A percentile compares a stretch with the other conserved stretches of the same genome.
phyloP scores from a whole-genome alignment of 2,329 filamentous ascomycete genomes.

The Fusarium robinianum region DNA sequence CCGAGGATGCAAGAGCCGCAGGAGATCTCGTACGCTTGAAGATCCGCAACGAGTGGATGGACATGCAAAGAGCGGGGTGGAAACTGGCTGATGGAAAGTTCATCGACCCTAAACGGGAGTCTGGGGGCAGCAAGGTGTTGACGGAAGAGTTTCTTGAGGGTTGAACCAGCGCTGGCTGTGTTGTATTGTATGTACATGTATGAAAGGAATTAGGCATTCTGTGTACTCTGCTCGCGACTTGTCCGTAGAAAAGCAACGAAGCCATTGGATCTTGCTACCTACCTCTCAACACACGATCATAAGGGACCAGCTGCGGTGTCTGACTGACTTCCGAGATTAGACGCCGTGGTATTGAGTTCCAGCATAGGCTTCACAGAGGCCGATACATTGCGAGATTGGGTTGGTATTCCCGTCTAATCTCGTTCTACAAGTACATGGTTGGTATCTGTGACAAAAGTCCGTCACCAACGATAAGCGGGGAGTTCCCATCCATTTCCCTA shows the following conservation, averaged over 20 bases:
- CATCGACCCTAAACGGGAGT: conserved; percentile 42
- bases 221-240: too few species aligned
- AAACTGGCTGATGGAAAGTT: conserved; percentile 55
- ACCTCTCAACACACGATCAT: too few species aligned
- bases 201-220: too few species aligned
- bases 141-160: conserved; percentile 48
- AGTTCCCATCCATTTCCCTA: conserved; percentile 36
- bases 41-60: conserved; percentile 71
- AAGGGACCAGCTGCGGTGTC: too few species aligned
- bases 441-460: conserved; percentile 34
- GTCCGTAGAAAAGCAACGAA: too few species aligned
- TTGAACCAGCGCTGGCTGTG: too few species aligned
- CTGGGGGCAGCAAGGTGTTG: conserved; percentile 33
- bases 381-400: conserved; percentile 33
- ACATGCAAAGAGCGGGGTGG: conserved; percentile 71
- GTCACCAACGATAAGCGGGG: conserved; percentile 43
- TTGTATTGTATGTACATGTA: too few species aligned
- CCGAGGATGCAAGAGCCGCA: conserved; percentile 86
- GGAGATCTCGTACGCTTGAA: conserved; percentile 81
- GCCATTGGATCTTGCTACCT: too few species aligned
- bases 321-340: too few species aligned
- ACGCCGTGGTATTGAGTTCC: too few species aligned
- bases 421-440: conserved; percentile 45
- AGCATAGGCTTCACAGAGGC: conserved; percentile 10
- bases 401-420: conserved; percentile 30